phyloP scores from a whole-genome alignment of 2,329 filamentous ascomycete species.

The Lecanicillium sp. region DNA sequence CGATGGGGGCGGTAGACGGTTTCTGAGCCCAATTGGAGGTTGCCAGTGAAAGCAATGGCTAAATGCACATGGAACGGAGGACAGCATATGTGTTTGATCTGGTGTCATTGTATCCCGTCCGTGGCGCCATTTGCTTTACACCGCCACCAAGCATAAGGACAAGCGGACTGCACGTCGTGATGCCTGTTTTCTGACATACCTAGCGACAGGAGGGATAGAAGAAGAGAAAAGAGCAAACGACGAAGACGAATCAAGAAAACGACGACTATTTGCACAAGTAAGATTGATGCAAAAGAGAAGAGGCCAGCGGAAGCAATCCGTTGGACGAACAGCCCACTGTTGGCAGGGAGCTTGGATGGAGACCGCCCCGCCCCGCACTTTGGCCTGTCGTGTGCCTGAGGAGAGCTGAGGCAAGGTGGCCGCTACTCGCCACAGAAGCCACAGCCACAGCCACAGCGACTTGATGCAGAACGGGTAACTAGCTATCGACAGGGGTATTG shows the following conservation, averaged over 20 bases:
- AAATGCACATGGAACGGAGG: not conserved
- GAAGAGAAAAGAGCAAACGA: not conserved
- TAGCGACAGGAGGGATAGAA: slow-evolving; percentile 1
- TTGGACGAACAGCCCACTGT: not conserved
- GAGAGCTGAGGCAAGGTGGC: slow-evolving; percentile 10
- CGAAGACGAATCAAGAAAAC: slow-evolving; percentile 2
- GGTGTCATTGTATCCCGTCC: not conserved
- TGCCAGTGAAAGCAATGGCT: not conserved
- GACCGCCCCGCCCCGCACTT: slow-evolving; percentile 10
- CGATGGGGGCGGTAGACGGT: not conserved
- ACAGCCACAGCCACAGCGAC: too few relatives aligned
- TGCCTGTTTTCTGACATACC: slow-evolving; percentile 4
- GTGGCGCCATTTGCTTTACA: slow-evolving; percentile 7
- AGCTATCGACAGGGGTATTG: too few relatives aligned
- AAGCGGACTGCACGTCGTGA: not conserved
- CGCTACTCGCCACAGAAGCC: too few relatives aligned
- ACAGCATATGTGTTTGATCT: too few relatives aligned
- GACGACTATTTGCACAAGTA: not conserved
- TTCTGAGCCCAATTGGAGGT: too few relatives aligned
- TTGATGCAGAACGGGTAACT: too few relatives aligned
- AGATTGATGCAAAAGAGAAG: slow-evolving; percentile 5
- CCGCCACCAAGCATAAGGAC: slow-evolving; percentile 4
- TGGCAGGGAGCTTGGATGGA: slow-evolving; percentile 8
- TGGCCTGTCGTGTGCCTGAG: slow-evolving; percentile 12
- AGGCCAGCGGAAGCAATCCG: slow-evolving; percentile 1